Conservation (phyloP, 2,329 filamentous ascomycete species). For the Diplodia intermedia region DNA sequence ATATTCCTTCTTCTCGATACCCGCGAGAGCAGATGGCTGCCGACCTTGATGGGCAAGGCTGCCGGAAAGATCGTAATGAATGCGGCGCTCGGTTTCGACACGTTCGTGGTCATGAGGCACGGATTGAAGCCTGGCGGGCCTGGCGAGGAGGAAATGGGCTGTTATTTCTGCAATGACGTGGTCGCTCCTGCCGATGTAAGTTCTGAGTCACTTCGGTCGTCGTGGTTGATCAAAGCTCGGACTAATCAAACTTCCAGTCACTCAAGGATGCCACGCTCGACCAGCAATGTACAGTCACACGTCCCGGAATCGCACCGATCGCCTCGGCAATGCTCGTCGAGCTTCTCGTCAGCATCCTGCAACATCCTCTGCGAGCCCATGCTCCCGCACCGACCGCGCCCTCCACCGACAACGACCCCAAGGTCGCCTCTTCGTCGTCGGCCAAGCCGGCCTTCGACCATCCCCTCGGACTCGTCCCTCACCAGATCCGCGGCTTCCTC, state of each 20-base stretch:
- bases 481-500: conserved; percentile 80
- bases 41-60: conserved; percentile 94
- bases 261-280: conserved; percentile 94
- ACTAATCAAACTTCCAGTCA: conserved; percentile 63
- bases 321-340: conserved; percentile 92
- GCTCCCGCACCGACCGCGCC: conserved; percentile 42
- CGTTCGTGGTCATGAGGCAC: conserved; percentile 96
- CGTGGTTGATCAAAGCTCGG: conserved; percentile 13
- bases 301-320: conserved; percentile 89
- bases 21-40: conserved; percentile 91
- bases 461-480: conserved; percentile 75
- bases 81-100: conserved; percentile 93
- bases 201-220: conserved; percentile 37
- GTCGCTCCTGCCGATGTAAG: conserved; percentile 91
- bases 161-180: conserved; percentile 98
- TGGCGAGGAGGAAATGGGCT: conserved; percentile 77
- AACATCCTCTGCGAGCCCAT: conserved; percentile 62
- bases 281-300: conserved; percentile 96
- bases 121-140: conserved; percentile 63
- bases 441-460: conserved; percentile 53
- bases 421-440: conserved; percentile 20
- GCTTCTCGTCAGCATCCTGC: conserved; percentile 82
- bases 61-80: conserved; percentile 96
- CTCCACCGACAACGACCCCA: conserved; percentile 19
- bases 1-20: conserved; percentile 98